These are phyloP conservation scores for Babesia bovis DNA, from an alignment of 169 alveolate genomes.

Conservation along the genomic window DNA sequence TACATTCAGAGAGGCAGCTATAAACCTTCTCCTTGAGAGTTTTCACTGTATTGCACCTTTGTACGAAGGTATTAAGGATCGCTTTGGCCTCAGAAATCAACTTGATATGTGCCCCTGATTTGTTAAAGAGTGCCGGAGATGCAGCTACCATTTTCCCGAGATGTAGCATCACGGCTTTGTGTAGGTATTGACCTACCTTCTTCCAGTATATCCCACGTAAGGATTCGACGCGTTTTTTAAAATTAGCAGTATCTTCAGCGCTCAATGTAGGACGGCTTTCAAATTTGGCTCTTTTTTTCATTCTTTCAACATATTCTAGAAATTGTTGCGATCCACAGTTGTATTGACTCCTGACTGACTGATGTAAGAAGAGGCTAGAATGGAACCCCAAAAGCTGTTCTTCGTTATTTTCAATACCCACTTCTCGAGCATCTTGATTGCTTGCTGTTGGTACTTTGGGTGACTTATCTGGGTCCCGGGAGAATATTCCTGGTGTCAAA, in stretches of 20 bases:
- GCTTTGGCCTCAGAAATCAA: slow-evolving; percentile 35
- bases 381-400: no score
- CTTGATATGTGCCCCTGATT: not conserved
- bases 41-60: slow-evolving; percentile 20
- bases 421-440: no score
- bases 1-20: not conserved
- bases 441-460: no score
- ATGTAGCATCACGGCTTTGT: not conserved
- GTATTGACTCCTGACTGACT: no score
- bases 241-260: not conserved
- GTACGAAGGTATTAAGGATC: slow-evolving; percentile 10
- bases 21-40: slow-evolving; percentile 11
- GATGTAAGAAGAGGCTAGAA: no score
- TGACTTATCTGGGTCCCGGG: no score
- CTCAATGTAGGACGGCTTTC: no score
- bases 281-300: no score
- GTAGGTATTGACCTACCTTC: not conserved
- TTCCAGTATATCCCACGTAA: not conserved
- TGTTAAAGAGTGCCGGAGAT: not conserved
- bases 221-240: not conserved
- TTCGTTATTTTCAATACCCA: no score
- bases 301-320: no score
- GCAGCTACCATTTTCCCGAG: not conserved
- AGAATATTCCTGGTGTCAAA: no score
- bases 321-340: no score